Conservation (phyloP, 495 filamentous ascomycete species). For the Penicillium bialowiezense region DNA sequence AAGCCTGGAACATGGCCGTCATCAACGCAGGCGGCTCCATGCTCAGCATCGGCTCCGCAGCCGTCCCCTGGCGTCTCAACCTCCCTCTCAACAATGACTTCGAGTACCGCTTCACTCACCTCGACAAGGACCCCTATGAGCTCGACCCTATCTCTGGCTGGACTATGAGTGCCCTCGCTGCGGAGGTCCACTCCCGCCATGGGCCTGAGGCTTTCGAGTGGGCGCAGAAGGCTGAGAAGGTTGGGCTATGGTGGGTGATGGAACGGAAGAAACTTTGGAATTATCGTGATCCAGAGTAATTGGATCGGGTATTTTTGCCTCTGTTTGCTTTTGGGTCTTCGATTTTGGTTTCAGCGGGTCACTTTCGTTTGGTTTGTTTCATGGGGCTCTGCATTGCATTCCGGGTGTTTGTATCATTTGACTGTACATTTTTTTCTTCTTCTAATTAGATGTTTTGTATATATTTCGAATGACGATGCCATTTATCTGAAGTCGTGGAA, state of each 20-base stretch:
- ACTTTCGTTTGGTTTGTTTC: too few species aligned
- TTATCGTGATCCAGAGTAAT: slow-evolving; percentile 15
- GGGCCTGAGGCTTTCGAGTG: slow-evolving; percentile 38
- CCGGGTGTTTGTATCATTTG: background rate
- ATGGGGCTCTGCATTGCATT: background rate
- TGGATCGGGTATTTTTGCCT: background rate
- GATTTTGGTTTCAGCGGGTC: too few species aligned
- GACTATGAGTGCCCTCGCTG: slow-evolving; percentile 26
- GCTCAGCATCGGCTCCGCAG: slow-evolving; percentile 38
- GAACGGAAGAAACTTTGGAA: slow-evolving; percentile 33
- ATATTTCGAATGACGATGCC: too few species aligned
- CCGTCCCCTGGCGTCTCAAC: slow-evolving; percentile 36
- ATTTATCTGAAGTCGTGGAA: too few species aligned
- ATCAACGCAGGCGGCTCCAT: slow-evolving; percentile 46
- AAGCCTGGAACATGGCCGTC: slow-evolving; percentile 44
- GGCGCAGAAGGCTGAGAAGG: slow-evolving; percentile 33
- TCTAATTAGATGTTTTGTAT: background rate
- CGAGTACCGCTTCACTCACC: slow-evolving; percentile 37
- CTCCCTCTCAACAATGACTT: slow-evolving; percentile 38
- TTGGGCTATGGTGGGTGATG: slow-evolving; percentile 38
- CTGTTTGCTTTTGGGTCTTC: background rate
- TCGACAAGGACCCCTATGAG: slow-evolving; percentile 35
- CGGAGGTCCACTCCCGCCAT: slow-evolving; percentile 24
- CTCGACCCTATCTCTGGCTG: slow-evolving; percentile 29
- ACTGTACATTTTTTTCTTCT: background rate